Base-by-base conservation (phyloP, 345 rosid genomes). In the Mercurialis annua region DNA sequence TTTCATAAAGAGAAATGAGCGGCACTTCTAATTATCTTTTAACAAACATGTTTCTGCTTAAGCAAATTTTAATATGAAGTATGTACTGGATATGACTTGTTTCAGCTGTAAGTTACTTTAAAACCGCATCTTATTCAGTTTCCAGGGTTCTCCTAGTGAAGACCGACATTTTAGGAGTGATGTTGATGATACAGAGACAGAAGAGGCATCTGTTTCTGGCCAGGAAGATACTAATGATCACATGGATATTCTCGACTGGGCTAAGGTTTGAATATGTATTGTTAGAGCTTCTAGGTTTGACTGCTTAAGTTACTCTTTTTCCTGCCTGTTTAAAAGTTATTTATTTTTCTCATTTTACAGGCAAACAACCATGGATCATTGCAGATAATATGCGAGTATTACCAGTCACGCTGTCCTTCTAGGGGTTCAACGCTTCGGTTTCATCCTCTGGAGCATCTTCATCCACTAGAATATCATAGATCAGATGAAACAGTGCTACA, bases 401-500 rank as follows among this genome's bases (percentile, higher is more conserved):
- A 86, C 73, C 82, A 62, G 60, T 73, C 85, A 68, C 74, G 72
- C 29, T 86, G 82, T 61, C 96, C 96, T 12, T 76, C 75, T 30
- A 83, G 98, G 79, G 97, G 98, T 66, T 82, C 89, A 46, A 79
- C 80, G 33, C 72, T 93, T 40, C 80, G 67, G 71, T 87, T 93
- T 86, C 97, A 87, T 78, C 97, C 98, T 24, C 64, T 93, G 76
- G 94, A 90, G 74, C 96, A 93, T 66, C 89, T 90, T 78, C 94
- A 93, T 80, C 90, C 90, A 24, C 46, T 93, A 75, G 87, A 81
- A 77, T 93, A 86, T 81, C 83, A 72, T 73, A 84, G 97, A 82
- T 89, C 85, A 34, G 83, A 82, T 76, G 85, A 82, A 67, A 78
- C 78, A 24, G 81, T 74, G 29, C 72, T 93, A 74, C 81, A 80